Evolutionary conservation across 1,284 basidiomycete genomes (phyloP).

Genomic region (Austropuccinia psidii): DNA sequence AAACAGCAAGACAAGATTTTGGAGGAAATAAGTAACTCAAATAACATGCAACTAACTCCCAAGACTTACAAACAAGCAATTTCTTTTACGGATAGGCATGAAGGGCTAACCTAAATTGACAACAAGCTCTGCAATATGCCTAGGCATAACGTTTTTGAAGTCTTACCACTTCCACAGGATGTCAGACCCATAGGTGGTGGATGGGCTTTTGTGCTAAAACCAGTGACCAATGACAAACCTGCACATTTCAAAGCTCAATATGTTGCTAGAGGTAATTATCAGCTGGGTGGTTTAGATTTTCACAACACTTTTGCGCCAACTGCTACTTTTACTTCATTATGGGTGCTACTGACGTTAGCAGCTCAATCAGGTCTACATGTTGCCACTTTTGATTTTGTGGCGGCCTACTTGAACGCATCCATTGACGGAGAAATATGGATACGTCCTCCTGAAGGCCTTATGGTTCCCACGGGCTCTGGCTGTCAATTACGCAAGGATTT

Average conservation of each 20-base stretch:
- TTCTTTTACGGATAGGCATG: not conserved
- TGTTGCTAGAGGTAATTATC: slow-evolving; percentile 4
- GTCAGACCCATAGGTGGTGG: not conserved
- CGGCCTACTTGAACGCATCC: not conserved
- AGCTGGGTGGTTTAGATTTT: not conserved
- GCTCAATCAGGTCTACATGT: not conserved
- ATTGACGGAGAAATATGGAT: not conserved
- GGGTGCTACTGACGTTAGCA: not conserved
- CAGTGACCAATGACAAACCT: not conserved
- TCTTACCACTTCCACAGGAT: not conserved
- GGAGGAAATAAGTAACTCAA: not conserved
- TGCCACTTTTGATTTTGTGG: slow-evolving; percentile 5
- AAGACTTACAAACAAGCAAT: not conserved
- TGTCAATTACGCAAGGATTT: too few relatives aligned
- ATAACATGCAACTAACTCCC: not conserved
- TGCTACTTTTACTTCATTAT: slow-evolving; percentile 2
- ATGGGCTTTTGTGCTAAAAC: slow-evolving; percentile 4
- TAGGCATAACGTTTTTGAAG: not conserved
- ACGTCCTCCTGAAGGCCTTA: not conserved
- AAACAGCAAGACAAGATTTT: not conserved
- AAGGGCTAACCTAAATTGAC: not conserved
- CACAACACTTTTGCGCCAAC: slow-evolving; percentile 12
- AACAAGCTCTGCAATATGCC: not conserved
- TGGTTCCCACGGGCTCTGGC: not conserved
- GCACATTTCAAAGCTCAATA: not conserved